These are phyloP conservation scores for Yarrowia sp. DNA, from an alignment of 805 yeast species.

Conservation along the genomic window DNA sequence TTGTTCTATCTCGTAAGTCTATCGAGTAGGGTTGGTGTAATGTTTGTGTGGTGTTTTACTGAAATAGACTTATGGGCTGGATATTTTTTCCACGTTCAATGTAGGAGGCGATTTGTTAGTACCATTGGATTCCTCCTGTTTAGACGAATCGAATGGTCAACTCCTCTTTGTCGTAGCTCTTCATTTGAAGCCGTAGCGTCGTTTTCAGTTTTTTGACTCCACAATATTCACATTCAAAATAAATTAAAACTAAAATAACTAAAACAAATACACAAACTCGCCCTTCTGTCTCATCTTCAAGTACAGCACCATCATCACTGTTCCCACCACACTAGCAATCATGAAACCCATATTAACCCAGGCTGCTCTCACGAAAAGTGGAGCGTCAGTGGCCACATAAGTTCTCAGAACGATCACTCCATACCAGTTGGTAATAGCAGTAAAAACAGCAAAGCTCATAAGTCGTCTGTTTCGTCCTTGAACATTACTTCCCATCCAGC, in stretches of 20 bases:
- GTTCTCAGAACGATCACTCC: slow-evolving; percentile 1
- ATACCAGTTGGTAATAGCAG: neutral
- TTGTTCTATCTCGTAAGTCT: too few species aligned
- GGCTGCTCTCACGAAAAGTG: neutral
- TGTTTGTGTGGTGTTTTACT: too few species aligned
- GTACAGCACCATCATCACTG: neutral
- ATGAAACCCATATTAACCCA: slow-evolving; percentile 5
- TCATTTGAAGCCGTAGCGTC: too few species aligned
- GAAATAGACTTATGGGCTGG: too few species aligned
- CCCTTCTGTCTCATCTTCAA: neutral
- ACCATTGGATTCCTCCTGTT: too few species aligned
- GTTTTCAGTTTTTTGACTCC: neutral
- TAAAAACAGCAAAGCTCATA: neutral
- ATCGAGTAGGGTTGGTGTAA: too few species aligned
- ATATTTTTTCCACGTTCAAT: too few species aligned
- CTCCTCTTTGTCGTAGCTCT: too few species aligned
- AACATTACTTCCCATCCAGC: neutral
- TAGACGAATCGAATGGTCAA: too few species aligned
- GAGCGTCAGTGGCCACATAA: neutral
- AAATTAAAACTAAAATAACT: neutral
- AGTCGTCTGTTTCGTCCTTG: neutral
- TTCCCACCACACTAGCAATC: neutral
- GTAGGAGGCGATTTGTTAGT: too few species aligned
- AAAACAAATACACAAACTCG: neutral
- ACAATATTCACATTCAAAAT: neutral